Base-by-base conservation (phyloP, 495 filamentous ascomycete species). In the Letharia columbiana region DNA sequence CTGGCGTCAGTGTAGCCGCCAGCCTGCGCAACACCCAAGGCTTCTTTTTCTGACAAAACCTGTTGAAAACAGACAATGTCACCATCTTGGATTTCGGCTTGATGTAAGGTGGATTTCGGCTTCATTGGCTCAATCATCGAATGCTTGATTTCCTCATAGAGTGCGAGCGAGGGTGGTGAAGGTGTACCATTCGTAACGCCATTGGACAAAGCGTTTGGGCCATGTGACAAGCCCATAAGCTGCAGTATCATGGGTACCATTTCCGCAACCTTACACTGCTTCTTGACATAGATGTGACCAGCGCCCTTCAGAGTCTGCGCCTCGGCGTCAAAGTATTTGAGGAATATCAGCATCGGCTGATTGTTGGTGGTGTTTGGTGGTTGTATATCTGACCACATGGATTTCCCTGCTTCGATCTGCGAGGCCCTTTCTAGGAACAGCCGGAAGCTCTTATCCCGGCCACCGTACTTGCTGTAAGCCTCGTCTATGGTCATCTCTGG, bases 91-190 rank as follows among this genome's bases (percentile, higher is more conserved):
- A 99, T 90, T 74, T 99, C 94, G 4, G 93, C 91, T 62, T 90
- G 86, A 59, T 89, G 87, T 66, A 99, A 84, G 0, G 91, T 89
- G 71, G 90, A 83, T 74, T 96, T 98, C 1, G 87, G 86, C 74
- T 96, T 97, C 82, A 98, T 91, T 17, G 83, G 79, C 69, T 99
- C 94, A 71, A 99, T 96, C 92, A 98, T 98, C 60, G 84, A 87
- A 47, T 92, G 91, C 75, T 97, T 98, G 77, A 99, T 98, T 75
- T 99, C 94, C 82, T 98, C 93, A 75, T 84, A 96, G n/a, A 97
- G 82, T 58, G 76, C 74, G 33, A 82, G 68, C 15, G 65, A 57
- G n/a, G 67, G 69, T 45, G 66, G 54, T 33, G 69, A 54, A 47
- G 62, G 23, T 33, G 61, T 49, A 40, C 68, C 68, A 44, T 69